Evolutionary conservation across 2,329 filamentous ascomycete genomes (phyloP), one percentile per base, ranked within the genome.

Genomic region (Exophiala calicioides): DNA sequence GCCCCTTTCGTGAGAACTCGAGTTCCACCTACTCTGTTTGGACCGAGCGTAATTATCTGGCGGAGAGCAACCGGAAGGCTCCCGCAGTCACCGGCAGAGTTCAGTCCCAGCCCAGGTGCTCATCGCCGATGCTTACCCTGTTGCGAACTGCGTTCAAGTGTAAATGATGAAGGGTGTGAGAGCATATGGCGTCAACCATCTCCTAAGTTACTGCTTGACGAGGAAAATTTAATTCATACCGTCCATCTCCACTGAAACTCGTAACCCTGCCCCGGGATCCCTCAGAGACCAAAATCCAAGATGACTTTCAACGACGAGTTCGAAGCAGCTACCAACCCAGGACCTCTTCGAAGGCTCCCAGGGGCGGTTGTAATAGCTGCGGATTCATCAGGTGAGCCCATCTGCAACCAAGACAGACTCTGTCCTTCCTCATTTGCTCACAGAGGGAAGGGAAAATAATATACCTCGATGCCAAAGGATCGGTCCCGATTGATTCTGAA

Each of bases 301-400:
- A 53, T 53, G 50, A 20, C 60, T 81, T 95, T 89, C 88, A 88
- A 97, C 64, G 85, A 87, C 62, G 88, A 80, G 32, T 82, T 89
- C 41, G 72, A 67, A 52, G 26, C 41, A 73, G 73, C 6, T 23
- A 45, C 40, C 10, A 40, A 27, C 4, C 44, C 42, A 29, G 44
- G 51, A n/a, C 33, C 51, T 6, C 24, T 24, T 40, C 39, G 38
- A 12, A 52, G 38, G 21, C 34, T 54, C 26, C 37, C 40, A 13
- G 51, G 51, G 4, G 47, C 46, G 5, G 51, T 54, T 18, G 33
- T 48, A 7, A 41, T 50, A n/a, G 51, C 51, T n/a, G 51, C 47
- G 15, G 47, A 54, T 27, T 24, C 39, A n/a, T 36, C 42, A 23
- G 51, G 51, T 47, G 18, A 39, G 23, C 27, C 9, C 21, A n/a